phyloP scores from a whole-genome alignment of 2,329 filamentous ascomycete genomes.

The Verticillium nonalfalfae region DNA sequence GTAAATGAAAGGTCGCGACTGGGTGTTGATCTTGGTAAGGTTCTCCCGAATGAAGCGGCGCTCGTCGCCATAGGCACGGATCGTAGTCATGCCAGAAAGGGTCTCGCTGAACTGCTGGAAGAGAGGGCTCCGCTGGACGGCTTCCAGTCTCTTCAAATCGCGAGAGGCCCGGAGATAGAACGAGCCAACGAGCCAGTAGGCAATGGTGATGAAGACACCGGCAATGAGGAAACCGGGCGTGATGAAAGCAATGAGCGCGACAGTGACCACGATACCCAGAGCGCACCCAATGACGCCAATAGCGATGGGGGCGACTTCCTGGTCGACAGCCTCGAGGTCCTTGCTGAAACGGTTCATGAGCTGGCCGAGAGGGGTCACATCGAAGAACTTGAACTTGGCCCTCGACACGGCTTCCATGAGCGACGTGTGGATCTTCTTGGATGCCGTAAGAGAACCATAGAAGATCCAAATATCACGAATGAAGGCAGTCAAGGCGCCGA shows the following conservation, averaged over 20 bases:
- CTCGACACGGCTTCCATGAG: constrained; percentile 75
- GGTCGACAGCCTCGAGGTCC: constrained; percentile 89
- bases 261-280: constrained; percentile 70
- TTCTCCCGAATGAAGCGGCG: constrained; percentile 92
- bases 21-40: constrained; percentile 77
- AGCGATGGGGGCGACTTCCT: constrained; percentile 89
- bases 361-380: constrained; percentile 90
- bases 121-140: constrained; percentile 85
- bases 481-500: constrained; percentile 76
- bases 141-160: constrained; percentile 91
- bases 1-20: constrained; percentile 90
- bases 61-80: constrained; percentile 92
- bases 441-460: constrained; percentile 83
- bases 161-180: constrained; percentile 92
- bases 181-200: constrained; percentile 77
- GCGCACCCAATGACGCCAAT: constrained; percentile 66
- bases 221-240: constrained; percentile 89
- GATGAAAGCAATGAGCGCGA: constrained; percentile 79
- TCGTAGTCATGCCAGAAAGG: constrained; percentile 88
- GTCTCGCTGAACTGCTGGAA: constrained; percentile 99
- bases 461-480: constrained; percentile 84
- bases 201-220: constrained; percentile 71
- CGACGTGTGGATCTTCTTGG: constrained; percentile 72
- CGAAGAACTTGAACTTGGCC: constrained; percentile 96
- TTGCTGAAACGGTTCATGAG: constrained; percentile 99